These are phyloP conservation scores for Penicillium sp. DNA, from an alignment of 2,329 filamentous ascomycete genomes.

Conservation along the genomic window DNA sequence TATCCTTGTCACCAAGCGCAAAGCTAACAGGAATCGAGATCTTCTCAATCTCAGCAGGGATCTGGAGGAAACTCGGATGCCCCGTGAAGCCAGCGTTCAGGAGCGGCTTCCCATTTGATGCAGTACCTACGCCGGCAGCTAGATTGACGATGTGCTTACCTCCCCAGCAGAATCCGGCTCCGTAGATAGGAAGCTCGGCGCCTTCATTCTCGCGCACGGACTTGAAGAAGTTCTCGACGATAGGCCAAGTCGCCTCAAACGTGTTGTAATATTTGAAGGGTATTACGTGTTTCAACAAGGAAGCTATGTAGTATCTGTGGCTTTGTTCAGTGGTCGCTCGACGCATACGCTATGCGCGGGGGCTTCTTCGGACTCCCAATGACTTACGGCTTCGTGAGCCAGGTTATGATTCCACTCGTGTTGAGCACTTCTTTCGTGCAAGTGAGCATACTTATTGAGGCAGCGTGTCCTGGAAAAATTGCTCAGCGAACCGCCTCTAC, in stretches of 20 bases:
- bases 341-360: background rate
- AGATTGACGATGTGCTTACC: slow-evolving; percentile 55
- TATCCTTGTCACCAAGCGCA: background rate
- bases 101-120: slow-evolving; percentile 35
- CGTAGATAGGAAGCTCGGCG: slow-evolving; percentile 46
- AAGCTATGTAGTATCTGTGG: background rate
- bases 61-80: slow-evolving; percentile 1
- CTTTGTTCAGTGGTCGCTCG: background rate
- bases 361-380: background rate
- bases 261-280: background rate
- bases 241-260: slow-evolving; percentile 29
- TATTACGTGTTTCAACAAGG: background rate
- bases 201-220: slow-evolving; percentile 33
- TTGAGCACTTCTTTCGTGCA: background rate
- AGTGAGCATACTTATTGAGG: background rate
- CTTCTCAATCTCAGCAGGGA: slow-evolving; percentile 2
- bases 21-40: slow-evolving; percentile 2
- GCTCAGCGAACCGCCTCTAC: background rate
- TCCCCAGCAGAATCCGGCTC: slow-evolving; percentile 63
- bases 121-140: slow-evolving; percentile 35
- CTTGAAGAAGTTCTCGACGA: slow-evolving; percentile 40
- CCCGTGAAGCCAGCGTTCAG: slow-evolving; percentile 3
- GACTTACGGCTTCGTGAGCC: slow-evolving; percentile 5
- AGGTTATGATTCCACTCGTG: background rate
- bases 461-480: background rate